Conservation (phyloP, 2,329 filamentous ascomycete genomes). For the Fusarium sp. region DNA sequence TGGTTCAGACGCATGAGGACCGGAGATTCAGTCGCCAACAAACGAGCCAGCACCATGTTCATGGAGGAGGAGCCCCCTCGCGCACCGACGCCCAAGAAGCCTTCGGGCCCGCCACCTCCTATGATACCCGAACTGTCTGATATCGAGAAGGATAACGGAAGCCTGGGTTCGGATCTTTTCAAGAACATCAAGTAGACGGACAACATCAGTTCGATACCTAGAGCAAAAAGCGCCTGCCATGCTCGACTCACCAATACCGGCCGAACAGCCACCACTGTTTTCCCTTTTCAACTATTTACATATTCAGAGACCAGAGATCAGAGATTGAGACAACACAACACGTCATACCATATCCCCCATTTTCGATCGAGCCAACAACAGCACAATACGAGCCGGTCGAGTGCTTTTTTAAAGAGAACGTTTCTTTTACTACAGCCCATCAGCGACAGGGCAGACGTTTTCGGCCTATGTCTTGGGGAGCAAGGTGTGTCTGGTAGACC, state of each 20-base stretch:
- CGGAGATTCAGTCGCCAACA: conserved; percentile 53
- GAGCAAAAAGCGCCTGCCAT: conserved; percentile 5
- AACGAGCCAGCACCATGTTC: conserved; percentile 62
- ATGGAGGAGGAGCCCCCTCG: conserved; percentile 56
- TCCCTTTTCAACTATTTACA: conserved; percentile 42
- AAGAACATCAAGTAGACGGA: conserved; percentile 69
- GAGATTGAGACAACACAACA: conserved; percentile 43
- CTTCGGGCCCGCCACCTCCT: conserved; percentile 68
- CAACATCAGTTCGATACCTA: conserved; percentile 16
- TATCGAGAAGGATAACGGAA: conserved; percentile 65
- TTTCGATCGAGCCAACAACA: conserved; percentile 48
- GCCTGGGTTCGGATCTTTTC: conserved; percentile 69
- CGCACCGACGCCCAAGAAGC: conserved; percentile 53
- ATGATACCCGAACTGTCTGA: conserved; percentile 73
- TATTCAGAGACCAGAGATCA: conserved; percentile 46
- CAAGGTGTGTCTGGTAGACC: conserved; percentile 24
- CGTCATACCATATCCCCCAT: conserved; percentile 32
- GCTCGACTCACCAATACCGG: conserved; percentile 20
- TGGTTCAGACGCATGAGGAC: conserved; percentile 71
- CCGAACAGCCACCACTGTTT: conserved; percentile 38
- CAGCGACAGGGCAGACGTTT: conserved; percentile 34
- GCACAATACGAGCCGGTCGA: conserved; percentile 40
- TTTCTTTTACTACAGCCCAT: conserved; percentile 33
- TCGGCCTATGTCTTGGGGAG: conserved; percentile 28
- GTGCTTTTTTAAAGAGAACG: conserved; percentile 33